Evolutionary conservation across 768 basidiomycete genomes (phyloP), one percentile per base, ranked within the genome.

Genomic region (Suillus ampliporus): DNA sequence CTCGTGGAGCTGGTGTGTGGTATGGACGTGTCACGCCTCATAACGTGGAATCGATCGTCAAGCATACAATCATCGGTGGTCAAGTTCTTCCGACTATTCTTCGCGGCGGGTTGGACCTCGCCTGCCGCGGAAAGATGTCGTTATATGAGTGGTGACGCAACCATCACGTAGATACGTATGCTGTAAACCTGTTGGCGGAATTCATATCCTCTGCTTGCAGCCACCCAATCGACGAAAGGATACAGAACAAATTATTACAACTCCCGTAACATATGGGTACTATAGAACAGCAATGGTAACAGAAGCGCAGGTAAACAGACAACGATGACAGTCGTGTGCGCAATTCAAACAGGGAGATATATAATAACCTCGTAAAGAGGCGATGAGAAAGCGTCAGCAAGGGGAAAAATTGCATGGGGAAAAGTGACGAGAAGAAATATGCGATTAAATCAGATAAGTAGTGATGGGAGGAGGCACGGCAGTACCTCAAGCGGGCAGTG

Each of bases 11-110:
- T 26, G 87, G 89, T 43, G 84, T 98, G 34, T 98, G 95, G 89
- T 98, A 98, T 69, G 97, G 97, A 23, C 89, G 97, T 28, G 95
- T 97, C 7, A 90, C 91, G 28, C 89, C 96, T 9, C 90, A 94
- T 72, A 92, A 97, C 70, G 91, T 95, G 54, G 88, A 90, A 63
- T 85, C 89, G 6, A 89, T 96, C 60, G 94, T 95, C 52, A 84
- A 88, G 67, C 90, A 94, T 68, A 99, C 97, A 19, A 88, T 99
- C 65, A 82, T 95, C 61, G 82, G 85, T 21, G 97, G 97, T 3
- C 84, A 89, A 70, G 84, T 99, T 57, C 82, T 99, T 17, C 91
- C 95, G 0, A 85, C 90, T 15, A 83, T 99, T 19, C 82, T 99
- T 50, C 87, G 97, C 14, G 94, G 92, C 5, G 97, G 95, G 0